Evolutionary conservation across 2,329 filamentous ascomycete species (phyloP), one percentile per base, ranked within the genome.

Genomic region (Claviceps purpurea): DNA sequence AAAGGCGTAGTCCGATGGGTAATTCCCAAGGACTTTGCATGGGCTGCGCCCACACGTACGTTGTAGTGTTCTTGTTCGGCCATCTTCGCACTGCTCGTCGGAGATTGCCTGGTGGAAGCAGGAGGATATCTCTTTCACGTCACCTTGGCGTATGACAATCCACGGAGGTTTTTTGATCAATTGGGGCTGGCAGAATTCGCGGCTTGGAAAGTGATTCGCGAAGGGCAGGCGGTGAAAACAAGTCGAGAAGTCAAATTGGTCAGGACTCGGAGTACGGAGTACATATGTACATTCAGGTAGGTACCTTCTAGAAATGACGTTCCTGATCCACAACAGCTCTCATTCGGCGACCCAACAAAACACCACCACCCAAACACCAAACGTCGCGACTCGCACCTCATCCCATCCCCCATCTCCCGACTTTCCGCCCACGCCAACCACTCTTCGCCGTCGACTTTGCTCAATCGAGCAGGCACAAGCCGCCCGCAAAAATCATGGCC

Each of bases 1-100:
- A 71, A 59, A 16, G 68, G 67, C 43, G 69, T 70, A 22, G 68
- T 63, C 38, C 68, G 64, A 51, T 70, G 63, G 7, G 68, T 69
- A 47, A 72, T 71, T 47, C 69, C 69, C 47, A 72, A 61, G 6
- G 64, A 61, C 46, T 57, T 64, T 7, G 64, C 64, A 43, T 68
- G 62, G 18, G 65, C 63, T 16, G 64, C 61, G 50, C 61, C 62
- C 14, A 57, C 61, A 42, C 68, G 66, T 48, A 57, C 56, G 45
- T 60, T 57, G 26, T 64, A 63, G 42, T 64, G 59, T 40, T 59
- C 53, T 50, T 62, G 61, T 2, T 67, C 65, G 3, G 60, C 56
- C 67, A 69, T 45, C 51, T 18, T 52, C n/a, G 13, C 24, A 20
- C 16, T 8, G 22, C 5, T 24, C 10, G 5, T 44, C 42, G 4